Conservation (phyloP, 2,329 filamentous ascomycete genomes). For the Paraconiothyrium brasiliense region DNA sequence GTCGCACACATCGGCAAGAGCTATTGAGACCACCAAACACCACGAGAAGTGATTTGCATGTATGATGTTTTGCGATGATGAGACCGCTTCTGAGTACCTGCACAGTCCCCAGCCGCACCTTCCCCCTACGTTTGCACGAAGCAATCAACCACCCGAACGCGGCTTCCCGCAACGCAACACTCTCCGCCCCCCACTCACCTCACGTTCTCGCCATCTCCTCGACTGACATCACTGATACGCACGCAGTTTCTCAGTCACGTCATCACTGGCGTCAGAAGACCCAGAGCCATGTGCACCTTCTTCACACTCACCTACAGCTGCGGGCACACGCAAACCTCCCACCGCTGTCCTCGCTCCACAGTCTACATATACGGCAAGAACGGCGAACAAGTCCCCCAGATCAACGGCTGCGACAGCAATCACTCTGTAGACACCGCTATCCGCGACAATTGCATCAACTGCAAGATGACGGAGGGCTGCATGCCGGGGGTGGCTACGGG, state of each 20-base stretch:
- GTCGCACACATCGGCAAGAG: neutral
- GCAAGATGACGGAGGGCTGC: constrained; percentile 10
- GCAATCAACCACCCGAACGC: neutral
- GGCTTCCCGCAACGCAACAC: neutral
- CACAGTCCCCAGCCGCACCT: neutral
- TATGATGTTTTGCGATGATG: neutral
- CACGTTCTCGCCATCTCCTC: neutral
- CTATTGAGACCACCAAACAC: neutral
- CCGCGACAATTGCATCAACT: constrained; percentile 16
- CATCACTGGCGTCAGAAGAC: neutral
- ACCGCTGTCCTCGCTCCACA: constrained; percentile 19
- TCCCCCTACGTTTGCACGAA: neutral
- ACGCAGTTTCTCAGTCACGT: neutral
- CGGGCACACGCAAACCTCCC: constrained; percentile 12
- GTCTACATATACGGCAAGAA: neutral
- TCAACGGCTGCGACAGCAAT: constrained; percentile 5
- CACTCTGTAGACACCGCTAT: constrained; percentile 2
- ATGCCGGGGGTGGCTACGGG: constrained; percentile 14
- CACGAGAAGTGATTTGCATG: neutral
- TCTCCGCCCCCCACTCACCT: neutral
- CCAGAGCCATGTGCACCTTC: constrained; percentile 21
- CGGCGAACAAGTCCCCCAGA: neutral
- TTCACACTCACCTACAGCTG: constrained; percentile 22
- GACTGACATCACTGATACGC: neutral
- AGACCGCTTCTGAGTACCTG: neutral